These are phyloP conservation scores for Penicillium sp. DNA, from an alignment of 2,329 filamentous ascomycete genomes.

Conservation along the genomic window DNA sequence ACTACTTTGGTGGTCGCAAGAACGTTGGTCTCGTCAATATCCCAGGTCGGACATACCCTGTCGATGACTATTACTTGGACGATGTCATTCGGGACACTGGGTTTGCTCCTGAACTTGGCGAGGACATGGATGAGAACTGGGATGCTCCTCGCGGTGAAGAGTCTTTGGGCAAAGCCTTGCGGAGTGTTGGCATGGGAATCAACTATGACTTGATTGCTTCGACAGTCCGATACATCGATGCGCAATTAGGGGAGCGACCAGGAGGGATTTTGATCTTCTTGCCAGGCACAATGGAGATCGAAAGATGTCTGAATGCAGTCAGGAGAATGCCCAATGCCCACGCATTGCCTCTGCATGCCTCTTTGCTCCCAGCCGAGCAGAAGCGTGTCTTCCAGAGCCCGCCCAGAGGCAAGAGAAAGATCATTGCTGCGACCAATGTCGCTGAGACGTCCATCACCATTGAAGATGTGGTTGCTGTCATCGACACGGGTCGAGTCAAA, in stretches of 20 bases:
- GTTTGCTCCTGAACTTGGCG: conserved; percentile 52
- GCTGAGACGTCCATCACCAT: conserved; percentile 99
- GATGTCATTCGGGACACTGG: conserved; percentile 79
- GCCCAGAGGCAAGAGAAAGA: conserved; percentile 78
- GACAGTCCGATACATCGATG: conserved; percentile 77
- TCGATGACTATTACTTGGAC: conserved; percentile 85
- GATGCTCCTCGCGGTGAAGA: conserved; percentile 46
- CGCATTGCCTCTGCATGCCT: conserved; percentile 86
- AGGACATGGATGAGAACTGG: conserved; percentile 36
- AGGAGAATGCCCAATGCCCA: conserved; percentile 65
- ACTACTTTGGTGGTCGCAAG: conserved; percentile 73
- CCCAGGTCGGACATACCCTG: conserved; percentile 81
- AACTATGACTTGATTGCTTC: conserved; percentile 86
- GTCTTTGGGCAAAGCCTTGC: conserved; percentile 66
- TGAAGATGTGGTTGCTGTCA: conserved; percentile 92
- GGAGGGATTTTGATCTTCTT: conserved; percentile 96
- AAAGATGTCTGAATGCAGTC: conserved; percentile 69
- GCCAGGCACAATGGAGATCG: conserved; percentile 89
- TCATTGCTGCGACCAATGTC: conserved; percentile 93
- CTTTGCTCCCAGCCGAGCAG: conserved; percentile 83
- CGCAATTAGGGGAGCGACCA: conserved; percentile 66
- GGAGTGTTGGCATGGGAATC: conserved; percentile 74
- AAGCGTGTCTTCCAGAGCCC: conserved; percentile 76
- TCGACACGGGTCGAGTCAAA: conserved; percentile 93
- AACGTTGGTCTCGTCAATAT: conserved; percentile 82